phyloP scores from a whole-genome alignment of 106 monocot genomes.

The Apostasia shenzhenica region DNA sequence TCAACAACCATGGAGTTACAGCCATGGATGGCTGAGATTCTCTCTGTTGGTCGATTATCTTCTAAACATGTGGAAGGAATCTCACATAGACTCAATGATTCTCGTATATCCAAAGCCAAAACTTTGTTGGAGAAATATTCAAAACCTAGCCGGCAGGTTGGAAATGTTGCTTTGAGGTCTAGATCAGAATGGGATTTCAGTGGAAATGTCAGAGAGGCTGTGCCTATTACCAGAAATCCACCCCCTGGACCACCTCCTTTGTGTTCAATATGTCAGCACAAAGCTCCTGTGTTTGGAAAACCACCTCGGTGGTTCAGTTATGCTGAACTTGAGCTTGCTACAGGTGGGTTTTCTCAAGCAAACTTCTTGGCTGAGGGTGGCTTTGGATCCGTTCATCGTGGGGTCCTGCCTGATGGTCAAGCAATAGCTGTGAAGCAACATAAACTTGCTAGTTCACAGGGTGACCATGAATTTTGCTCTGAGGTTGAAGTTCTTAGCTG shows the following conservation, averaged over 20 bases:
- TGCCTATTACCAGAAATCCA: conserved; percentile 32
- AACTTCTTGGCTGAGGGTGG: conserved; percentile 91
- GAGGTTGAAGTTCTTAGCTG: conserved; percentile 88
- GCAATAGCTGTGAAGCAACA: conserved; percentile 79
- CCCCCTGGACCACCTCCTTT: conserved; percentile 66
- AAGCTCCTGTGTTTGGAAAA: conserved; percentile 74
- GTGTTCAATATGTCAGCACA: conserved; percentile 85
- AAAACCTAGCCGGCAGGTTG: conserved; percentile 21
- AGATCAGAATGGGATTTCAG: conserved; percentile 28
- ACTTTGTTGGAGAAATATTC: conserved; percentile 30
- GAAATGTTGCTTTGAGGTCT: conserved; percentile 13
- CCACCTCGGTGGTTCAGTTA: conserved; percentile 78
- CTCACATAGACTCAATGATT: conserved; percentile 20
- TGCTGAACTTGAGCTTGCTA: conserved; percentile 69
- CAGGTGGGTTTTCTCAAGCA: conserved; percentile 65
- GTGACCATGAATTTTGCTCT: conserved; percentile 76
- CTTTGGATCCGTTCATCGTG: conserved; percentile 84
- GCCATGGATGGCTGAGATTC: conserved; percentile 38
- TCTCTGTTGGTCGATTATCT: conserved; percentile 11
- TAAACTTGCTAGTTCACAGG: conserved; percentile 77
- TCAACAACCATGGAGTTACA: conserved; percentile 20
- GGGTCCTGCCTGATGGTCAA: conserved; percentile 67
- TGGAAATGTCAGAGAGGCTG: conserved; percentile 49
- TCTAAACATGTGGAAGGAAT: conserved; percentile 21
- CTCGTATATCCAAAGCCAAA: conserved; percentile 26